Conservation (phyloP, 2,329 filamentous ascomycete genomes). For the Colletotrichum sublineola region DNA sequence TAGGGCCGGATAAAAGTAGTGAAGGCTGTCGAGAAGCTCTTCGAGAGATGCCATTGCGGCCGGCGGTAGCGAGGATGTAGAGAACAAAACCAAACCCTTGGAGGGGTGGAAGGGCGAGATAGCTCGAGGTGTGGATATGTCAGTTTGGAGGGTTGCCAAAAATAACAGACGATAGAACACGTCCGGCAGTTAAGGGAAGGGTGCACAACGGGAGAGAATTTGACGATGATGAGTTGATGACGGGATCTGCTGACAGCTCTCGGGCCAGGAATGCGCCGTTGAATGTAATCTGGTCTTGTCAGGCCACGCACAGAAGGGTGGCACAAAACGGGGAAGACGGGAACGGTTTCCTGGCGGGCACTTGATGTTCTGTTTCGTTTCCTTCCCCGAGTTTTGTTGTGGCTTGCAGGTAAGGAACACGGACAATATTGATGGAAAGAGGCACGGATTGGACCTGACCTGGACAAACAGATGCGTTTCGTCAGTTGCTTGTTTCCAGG, state of each 20-base stretch:
- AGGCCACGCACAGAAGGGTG: constrained; percentile 20
- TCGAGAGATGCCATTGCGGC: constrained; percentile 45
- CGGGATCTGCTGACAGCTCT: constrained; percentile 1
- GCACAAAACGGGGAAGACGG: constrained; percentile 28
- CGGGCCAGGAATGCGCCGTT: constrained; percentile 8
- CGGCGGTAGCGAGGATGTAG: not conserved
- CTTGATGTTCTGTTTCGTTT: constrained; percentile 29
- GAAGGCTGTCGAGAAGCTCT: constrained; percentile 59
- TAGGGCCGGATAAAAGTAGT: constrained; percentile 70
- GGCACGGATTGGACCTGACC: constrained; percentile 10
- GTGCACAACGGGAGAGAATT: constrained; percentile 6
- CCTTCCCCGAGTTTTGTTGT: constrained; percentile 20
- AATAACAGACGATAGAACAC: not conserved
- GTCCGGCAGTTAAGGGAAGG: not conserved
- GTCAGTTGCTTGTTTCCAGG: not conserved
- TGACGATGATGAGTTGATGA: constrained; percentile 9
- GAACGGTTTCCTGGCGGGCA: constrained; percentile 25
- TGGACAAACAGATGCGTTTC: constrained; percentile 14
- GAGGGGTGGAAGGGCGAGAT: constrained; percentile 3
- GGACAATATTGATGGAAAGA: not conserved
- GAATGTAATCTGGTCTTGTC: constrained; percentile 18
- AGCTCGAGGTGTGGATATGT: not conserved
- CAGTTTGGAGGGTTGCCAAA: not conserved
- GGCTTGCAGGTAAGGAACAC: constrained; percentile 9
- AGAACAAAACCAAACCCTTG: not conserved